These are phyloP conservation scores for Aspergillus sp. DNA, from an alignment of 2,329 filamentous ascomycete species.

Conservation along the genomic window DNA sequence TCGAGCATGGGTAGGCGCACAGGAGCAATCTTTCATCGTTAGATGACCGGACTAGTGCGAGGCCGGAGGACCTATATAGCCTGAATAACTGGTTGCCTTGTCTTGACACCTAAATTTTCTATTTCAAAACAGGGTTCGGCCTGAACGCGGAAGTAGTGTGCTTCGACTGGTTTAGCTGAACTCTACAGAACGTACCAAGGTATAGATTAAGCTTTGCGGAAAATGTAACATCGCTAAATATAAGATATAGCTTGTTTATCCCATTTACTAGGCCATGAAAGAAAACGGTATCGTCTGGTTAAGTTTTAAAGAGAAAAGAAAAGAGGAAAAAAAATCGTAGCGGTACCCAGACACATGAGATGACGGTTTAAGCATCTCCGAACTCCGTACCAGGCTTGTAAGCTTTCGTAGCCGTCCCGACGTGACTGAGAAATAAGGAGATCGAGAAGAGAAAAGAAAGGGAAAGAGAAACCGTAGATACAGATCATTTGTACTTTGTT, in stretches of 20 bases:
- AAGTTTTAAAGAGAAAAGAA: too few relatives aligned
- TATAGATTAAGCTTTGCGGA: too few relatives aligned
- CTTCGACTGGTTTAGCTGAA: background rate
- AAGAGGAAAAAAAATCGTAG: background rate
- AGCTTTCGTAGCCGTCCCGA: background rate
- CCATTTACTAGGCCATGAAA: background rate
- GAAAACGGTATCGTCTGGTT: too few relatives aligned
- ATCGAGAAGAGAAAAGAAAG: background rate
- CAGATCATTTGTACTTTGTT: background rate
- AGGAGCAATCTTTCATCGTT: background rate
- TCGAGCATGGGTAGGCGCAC: background rate
- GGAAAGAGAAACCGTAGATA: background rate
- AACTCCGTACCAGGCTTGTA: background rate
- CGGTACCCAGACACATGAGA: background rate
- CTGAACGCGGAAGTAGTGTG: background rate
- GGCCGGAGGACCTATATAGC: background rate
- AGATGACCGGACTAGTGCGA: background rate
- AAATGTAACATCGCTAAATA: too few relatives aligned
- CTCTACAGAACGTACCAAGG: too few relatives aligned
- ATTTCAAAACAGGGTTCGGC: too few relatives aligned
- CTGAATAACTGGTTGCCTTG: background rate
- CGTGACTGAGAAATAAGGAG: background rate
- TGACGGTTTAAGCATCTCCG: background rate
- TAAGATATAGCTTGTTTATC: too few relatives aligned
- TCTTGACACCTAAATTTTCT: background rate